Base-by-base conservation (phyloP, 2,329 filamentous ascomycete genomes). In the Trichophyton verrucosum region DNA sequence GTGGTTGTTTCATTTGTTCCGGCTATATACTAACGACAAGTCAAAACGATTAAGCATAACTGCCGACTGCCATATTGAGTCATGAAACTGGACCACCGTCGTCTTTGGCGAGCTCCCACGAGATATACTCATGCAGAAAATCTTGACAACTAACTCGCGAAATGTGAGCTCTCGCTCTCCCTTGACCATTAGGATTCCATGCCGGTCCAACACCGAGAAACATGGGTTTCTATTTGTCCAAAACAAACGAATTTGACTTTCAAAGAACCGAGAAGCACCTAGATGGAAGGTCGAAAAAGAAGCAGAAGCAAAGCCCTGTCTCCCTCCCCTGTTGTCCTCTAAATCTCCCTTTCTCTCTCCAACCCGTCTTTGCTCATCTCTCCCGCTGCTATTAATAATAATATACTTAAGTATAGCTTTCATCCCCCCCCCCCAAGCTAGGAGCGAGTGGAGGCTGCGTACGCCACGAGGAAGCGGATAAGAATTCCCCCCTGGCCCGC, bases 201-300 rank as follows among this genome's bases (percentile, higher is more conserved):
- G 49, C 49, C 49, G 49, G 49, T 3, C 11, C 49, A 53, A 30
- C 27, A 53, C 49, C 49, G 49, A 30, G 22, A 11, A 30, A 33
- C 49, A 53, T 53, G 49, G 49, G 49, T 53, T 53, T n/a, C 49
- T 27, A 53, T 53, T 53, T 30, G 49, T 17, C n/a, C 22, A 53
- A 15, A 30, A 8, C 24, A 15, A 44, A 17, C 8, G 22, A 53
- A 24, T 30, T 53, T 53, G 24, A 53, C 49, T 53, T 53, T 53
- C 11, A 24, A 33, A 53, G 40, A 53, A 24, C 49, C 49, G 49
- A 53, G 49, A 53, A 30, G 22, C 9, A n/a, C 17, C 24, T 33
- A 8, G 49, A 15, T 53, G 49, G 22, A 30, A 27, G 46, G 46
- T 51, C n/a, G 4, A 51, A 51, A 51, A 51, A 51, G 49, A 53